phyloP scores from a whole-genome alignment of 352 stramenopile species.

The Peronospora destructor region DNA sequence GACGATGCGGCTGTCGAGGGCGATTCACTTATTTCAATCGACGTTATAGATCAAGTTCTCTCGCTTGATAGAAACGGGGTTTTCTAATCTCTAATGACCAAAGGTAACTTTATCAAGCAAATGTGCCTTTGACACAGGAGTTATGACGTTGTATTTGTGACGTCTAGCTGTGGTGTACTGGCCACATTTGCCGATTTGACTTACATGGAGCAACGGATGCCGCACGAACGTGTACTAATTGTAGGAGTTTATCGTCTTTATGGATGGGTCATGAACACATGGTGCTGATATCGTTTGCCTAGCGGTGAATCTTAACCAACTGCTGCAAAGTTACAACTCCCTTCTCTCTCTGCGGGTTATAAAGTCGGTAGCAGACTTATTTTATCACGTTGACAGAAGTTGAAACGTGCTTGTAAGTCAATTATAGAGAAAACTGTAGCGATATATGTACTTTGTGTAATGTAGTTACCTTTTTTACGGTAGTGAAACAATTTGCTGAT shows the following conservation, averaged over 20 bases:
- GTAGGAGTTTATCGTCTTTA: neutral
- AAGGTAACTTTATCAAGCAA: constrained; percentile 7
- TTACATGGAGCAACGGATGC: neutral
- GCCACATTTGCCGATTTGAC: neutral
- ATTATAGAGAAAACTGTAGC: too few species aligned
- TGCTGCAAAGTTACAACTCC: constrained; percentile 5
- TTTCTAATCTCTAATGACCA: neutral
- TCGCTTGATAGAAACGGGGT: too few species aligned
- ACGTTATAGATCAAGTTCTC: too few species aligned
- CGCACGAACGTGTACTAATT: neutral
- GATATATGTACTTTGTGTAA: too few species aligned
- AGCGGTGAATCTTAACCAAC: constrained; percentile 4
- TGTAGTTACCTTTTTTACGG: too few species aligned
- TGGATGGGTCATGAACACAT: constrained; percentile 15
- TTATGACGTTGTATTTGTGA: constrained; percentile 1
- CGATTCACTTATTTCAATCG: too few species aligned
- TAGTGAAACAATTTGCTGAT: too few species aligned
- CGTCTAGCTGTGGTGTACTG: neutral
- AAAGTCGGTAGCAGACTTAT: neutral
- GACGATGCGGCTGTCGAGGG: too few species aligned
- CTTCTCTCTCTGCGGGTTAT: constrained; percentile 13
- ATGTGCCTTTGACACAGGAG: constrained; percentile 10
- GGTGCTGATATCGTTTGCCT: constrained; percentile 8
- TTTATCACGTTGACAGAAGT: too few species aligned
- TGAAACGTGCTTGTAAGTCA: too few species aligned